Evolutionary conservation across 164 flowering plant genomes (phyloP).

Genomic region (Cinnamomum micranthum): DNA sequence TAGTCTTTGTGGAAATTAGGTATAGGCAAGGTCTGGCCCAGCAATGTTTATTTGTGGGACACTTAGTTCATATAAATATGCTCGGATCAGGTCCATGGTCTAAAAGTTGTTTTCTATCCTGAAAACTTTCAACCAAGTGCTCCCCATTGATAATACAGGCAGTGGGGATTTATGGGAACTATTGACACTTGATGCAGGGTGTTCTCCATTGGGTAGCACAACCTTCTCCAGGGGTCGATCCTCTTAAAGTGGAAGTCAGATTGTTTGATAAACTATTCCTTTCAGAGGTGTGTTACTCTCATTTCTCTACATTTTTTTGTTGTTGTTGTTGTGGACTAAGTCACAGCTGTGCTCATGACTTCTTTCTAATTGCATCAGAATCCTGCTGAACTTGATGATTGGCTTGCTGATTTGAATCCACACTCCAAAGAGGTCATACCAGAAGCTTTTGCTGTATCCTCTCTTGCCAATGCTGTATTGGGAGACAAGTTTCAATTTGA

Average conservation of each 20-base stretch:
- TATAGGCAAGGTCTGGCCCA: too few species aligned
- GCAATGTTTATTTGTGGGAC: too few species aligned
- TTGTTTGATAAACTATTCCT: slow-evolving; percentile 78
- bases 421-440: slow-evolving; percentile 67
- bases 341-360: neutral
- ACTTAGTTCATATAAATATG: too few species aligned
- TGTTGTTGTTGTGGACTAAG: too few species aligned
- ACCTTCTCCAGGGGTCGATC: slow-evolving; percentile 70
- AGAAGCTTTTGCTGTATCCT: slow-evolving; percentile 65
- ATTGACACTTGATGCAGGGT: slow-evolving; percentile 44
- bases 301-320: neutral
- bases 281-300: slow-evolving; percentile 58
- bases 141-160: too few species aligned
- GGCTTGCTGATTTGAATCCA: slow-evolving; percentile 82
- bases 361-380: slow-evolving; percentile 39
- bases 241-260: slow-evolving; percentile 85
- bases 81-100: too few species aligned
- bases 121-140: too few species aligned
- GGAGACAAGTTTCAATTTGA: slow-evolving; percentile 92
- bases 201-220: slow-evolving; percentile 98
- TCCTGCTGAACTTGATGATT: slow-evolving; percentile 86
- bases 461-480: slow-evolving; percentile 47
- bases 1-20: too few species aligned
- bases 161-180: too few species aligned
- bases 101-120: too few species aligned